These are phyloP conservation scores for Prunus fruticosa DNA, from an alignment of 306 rosid species.

Conservation along the genomic window DNA sequence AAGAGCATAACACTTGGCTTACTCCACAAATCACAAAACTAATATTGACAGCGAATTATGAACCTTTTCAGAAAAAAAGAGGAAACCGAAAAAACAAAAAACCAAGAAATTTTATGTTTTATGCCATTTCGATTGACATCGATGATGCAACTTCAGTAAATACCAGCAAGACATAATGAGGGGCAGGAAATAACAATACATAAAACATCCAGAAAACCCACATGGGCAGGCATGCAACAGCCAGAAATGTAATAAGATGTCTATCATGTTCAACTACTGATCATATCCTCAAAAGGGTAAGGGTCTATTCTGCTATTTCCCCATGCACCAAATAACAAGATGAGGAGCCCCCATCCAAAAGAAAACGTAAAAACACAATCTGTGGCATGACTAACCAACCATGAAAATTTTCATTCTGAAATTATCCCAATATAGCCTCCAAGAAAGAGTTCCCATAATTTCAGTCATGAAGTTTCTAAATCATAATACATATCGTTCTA, in stretches of 20 bases:
- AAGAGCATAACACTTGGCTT: background rate
- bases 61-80: background rate
- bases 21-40: background rate
- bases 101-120: background rate
- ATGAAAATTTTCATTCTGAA: background rate
- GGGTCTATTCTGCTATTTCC: background rate
- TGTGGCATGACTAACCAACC: background rate
- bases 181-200: slow-evolving; percentile 11
- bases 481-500: background rate
- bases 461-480: background rate
- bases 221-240: background rate
- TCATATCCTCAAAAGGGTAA: background rate
- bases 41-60: background rate
- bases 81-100: background rate
- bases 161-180: slow-evolving; percentile 2
- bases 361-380: background rate
- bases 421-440: background rate
- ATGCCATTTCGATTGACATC: background rate
- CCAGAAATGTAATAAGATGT: slow-evolving; percentile 7
- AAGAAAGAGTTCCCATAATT: background rate
- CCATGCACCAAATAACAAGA: background rate
- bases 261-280: background rate
- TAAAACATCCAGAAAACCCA: slow-evolving; percentile 7
- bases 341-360: background rate
- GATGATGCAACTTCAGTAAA: background rate